Evolutionary conservation across 495 filamentous ascomycete species (phyloP).

Genomic region (Penicillium pulvis): DNA sequence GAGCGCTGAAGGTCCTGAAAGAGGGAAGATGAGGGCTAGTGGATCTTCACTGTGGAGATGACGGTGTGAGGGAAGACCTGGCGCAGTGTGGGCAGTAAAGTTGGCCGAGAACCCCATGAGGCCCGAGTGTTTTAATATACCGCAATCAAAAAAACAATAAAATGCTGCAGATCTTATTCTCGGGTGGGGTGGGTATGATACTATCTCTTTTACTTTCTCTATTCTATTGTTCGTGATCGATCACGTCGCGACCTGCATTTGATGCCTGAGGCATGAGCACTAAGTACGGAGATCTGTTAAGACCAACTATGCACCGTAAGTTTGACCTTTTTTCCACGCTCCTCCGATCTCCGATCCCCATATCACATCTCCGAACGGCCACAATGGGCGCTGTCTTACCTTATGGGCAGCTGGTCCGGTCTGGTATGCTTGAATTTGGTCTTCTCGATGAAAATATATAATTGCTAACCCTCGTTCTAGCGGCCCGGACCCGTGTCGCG

Average conservation of each 20-base stretch:
- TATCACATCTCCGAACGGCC: slow-evolving; percentile 31
- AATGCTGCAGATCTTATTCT: not conserved
- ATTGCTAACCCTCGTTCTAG: slow-evolving; percentile 14
- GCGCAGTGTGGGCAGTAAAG: not conserved
- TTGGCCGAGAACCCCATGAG: slow-evolving; percentile 4
- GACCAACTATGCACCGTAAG: slow-evolving; percentile 29
- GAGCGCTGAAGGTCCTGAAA: slow-evolving; percentile 23
- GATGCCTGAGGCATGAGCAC: slow-evolving; percentile 22
- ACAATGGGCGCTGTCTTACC: slow-evolving; percentile 41
- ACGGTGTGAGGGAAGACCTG: slow-evolving; percentile 18
- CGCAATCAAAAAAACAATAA: not conserved
- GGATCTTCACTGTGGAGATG: slow-evolving; percentile 42
- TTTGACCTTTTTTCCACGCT: slow-evolving; percentile 37
- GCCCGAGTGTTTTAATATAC: not conserved
- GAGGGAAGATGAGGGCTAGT: slow-evolving; percentile 37
- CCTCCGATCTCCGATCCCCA: slow-evolving; percentile 10
- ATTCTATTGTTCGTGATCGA: slow-evolving; percentile 16
- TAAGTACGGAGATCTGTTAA: slow-evolving; percentile 16
- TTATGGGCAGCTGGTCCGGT: slow-evolving; percentile 45
- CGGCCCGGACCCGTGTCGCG: slow-evolving; percentile 41
- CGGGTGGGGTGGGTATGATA: not conserved
- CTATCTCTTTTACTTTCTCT: slow-evolving; percentile 5
- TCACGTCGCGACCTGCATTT: slow-evolving; percentile 23
- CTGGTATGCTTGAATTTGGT: slow-evolving; percentile 29
- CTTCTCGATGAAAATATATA: not conserved